Conservation (phyloP, 441 rosid species). For the California macrophylla region DNA sequence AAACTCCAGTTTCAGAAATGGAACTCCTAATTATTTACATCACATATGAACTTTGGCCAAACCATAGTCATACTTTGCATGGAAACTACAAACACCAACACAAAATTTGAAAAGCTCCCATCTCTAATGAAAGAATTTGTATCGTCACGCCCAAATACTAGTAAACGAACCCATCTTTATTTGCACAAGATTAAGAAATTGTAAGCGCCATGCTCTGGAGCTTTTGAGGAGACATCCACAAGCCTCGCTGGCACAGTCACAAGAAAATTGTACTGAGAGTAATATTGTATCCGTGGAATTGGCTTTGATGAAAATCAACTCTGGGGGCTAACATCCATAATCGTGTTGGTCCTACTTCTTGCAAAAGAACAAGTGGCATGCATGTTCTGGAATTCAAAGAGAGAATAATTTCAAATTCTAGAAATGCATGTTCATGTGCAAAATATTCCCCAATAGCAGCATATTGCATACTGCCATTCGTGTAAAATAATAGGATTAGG, state of each 20-base stretch:
- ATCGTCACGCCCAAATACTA: background rate
- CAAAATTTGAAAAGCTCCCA: background rate
- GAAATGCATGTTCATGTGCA: background rate
- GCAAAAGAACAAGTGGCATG: background rate
- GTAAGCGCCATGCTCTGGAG: background rate
- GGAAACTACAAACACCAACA: conserved; percentile 1
- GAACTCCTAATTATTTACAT: background rate
- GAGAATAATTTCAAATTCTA: background rate
- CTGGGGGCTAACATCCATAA: background rate
- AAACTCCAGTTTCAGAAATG: background rate
- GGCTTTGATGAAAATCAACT: background rate
- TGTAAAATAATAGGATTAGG: background rate
- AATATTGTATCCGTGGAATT: background rate
- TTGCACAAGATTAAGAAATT: background rate
- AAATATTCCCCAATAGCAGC: background rate
- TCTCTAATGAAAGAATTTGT: background rate
- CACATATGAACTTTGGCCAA: background rate
- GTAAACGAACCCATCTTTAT: background rate
- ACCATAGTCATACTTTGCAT: background rate
- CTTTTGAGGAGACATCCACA: background rate
- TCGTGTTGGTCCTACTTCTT: background rate
- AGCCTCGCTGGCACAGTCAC: background rate
- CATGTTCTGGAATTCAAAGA: background rate
- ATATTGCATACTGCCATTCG: background rate
- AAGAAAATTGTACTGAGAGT: background rate